These are phyloP conservation scores for Epichloe gansuensis DNA, from an alignment of 2,329 filamentous ascomycete genomes.

Conservation along the genomic window DNA sequence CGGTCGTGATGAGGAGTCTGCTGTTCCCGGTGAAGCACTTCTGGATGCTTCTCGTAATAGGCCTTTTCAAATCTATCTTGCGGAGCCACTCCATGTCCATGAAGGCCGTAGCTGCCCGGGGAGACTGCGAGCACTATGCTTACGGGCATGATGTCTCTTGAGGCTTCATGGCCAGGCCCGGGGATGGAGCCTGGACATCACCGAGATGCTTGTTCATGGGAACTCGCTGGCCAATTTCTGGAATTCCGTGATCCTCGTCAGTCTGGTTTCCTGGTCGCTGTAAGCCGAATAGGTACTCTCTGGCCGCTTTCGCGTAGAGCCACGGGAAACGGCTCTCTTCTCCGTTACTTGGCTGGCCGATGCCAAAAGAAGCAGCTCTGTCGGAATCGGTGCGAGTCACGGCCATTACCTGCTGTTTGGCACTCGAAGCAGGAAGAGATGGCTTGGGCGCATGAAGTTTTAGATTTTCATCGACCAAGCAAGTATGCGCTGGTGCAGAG, in stretches of 20 bases:
- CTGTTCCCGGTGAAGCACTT: constrained; percentile 64
- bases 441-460: constrained; percentile 84
- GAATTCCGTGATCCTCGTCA: constrained; percentile 77
- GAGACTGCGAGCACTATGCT: constrained; percentile 59
- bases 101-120: constrained; percentile 84
- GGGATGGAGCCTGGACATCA: constrained; percentile 91
- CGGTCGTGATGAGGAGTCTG: constrained; percentile 43
- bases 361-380: constrained; percentile 70
- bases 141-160: constrained; percentile 53
- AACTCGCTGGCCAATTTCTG: constrained; percentile 82
- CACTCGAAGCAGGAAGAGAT: constrained; percentile 67
- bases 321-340: constrained; percentile 35
- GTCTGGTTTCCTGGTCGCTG: constrained; percentile 35
- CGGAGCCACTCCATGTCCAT: constrained; percentile 68
- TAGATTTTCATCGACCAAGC: constrained; percentile 67
- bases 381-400: constrained; percentile 90
- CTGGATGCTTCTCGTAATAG: constrained; percentile 88
- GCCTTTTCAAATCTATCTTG: constrained; percentile 79
- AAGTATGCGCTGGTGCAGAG: constrained; percentile 56
- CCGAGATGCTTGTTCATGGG: constrained; percentile 89
- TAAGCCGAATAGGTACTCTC: constrained; percentile 44
- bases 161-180: constrained; percentile 36
- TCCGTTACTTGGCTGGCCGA: constrained; percentile 55
- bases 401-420: constrained; percentile 68
- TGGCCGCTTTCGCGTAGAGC: constrained; percentile 52